Conservation (phyloP, 192 early-diverging fungal species). For the Podila verticillata region DNA sequence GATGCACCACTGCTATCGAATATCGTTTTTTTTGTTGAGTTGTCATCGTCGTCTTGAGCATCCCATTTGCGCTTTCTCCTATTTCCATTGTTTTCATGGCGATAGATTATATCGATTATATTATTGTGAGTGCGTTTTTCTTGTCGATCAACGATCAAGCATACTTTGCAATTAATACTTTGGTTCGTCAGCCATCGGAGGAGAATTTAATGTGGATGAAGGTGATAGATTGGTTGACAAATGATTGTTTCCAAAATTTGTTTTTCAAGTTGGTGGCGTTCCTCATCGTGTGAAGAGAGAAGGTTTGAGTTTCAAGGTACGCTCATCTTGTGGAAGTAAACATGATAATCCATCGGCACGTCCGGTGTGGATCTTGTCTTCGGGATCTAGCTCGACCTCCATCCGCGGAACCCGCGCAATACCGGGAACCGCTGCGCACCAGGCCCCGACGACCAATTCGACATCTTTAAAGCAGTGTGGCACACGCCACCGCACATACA, state of each 20-base stretch:
- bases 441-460: too few species aligned
- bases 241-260: background rate
- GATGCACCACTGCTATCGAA: background rate
- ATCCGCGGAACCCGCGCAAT: too few species aligned
- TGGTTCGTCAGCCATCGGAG: conserved; percentile 41
- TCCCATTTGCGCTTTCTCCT: conserved; percentile 53
- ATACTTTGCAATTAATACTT: conserved; percentile 13
- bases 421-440: too few species aligned
- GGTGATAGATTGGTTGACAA: too few species aligned
- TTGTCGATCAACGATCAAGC: background rate
- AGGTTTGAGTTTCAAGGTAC: too few species aligned
- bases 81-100: background rate
- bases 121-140: background rate
- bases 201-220: background rate
- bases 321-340: too few species aligned
- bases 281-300: too few species aligned
- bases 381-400: too few species aligned
- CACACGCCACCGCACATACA: too few species aligned
- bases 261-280: background rate
- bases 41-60: conserved; percentile 23
- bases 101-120: background rate
- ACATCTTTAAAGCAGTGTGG: too few species aligned
- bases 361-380: too few species aligned
- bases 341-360: too few species aligned
- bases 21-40: conserved; percentile 5